Evolutionary conservation across 805 yeast genomes (phyloP), one percentile per base, ranked within the genome.

Genomic region (Scheffersomyces stipitis): DNA sequence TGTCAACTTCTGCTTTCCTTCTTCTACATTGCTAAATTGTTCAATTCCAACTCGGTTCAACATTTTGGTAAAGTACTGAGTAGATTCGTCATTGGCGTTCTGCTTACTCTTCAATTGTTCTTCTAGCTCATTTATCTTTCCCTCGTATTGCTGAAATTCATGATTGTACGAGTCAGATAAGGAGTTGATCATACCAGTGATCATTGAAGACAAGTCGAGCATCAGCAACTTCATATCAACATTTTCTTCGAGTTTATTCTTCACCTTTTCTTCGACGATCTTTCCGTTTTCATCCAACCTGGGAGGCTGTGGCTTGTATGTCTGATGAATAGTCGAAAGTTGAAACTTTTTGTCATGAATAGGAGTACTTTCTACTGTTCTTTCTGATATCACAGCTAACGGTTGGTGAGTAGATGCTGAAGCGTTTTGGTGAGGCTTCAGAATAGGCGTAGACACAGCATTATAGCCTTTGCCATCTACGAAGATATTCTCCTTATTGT

Each of bases 131-230:
- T 40, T 41, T 28, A 41, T 37, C 32, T 64, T 61, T 6, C 37
- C 35, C 18, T 48, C 52, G 15, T 64, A 42, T 4, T 78, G 71
- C 27, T 42, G 72, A 73, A 46, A 78, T 29, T 76, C 62, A 14
- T 65, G 56, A 33, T 78, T 81, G 53, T 81, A 86, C n/a, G 74
- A 64, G 14, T 70, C 75, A 15, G 74, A 45, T 34, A 81, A 61
- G n/a, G 77, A 71, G 36, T 66, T 64, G 1, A 80, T 69, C 56
- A 78, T 60, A 4, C 63, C 62, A 22, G 45, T 44, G 14, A 68
- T 42, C 66, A 69, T 67, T 1, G 57, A 40, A 15, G 64, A 49
- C 28, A 67, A 51, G 42, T 69, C 74, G 15, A 44, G 36, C 48
- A 58, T 49, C 14, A 60, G 62, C 28, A 67, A 41, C 24, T 48